These are phyloP conservation scores for Cytauxzoon felis DNA, from an alignment of 169 alveolate genomes.

Conservation along the genomic window DNA sequence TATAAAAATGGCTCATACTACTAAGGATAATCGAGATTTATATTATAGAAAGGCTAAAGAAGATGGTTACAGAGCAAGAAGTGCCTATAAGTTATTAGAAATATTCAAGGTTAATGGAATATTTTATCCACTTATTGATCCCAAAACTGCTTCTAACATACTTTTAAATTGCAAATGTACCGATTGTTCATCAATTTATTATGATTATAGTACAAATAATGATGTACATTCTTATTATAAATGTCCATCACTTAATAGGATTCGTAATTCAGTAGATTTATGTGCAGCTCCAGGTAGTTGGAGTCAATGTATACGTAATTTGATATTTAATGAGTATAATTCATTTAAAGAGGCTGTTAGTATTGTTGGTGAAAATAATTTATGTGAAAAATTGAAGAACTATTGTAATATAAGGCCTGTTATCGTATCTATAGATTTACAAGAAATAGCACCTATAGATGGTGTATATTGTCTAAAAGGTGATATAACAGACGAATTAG, in stretches of 20 bases:
- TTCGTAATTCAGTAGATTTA: slow-evolving; percentile 89
- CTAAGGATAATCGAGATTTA: slow-evolving; percentile 91
- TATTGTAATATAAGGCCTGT: slow-evolving; percentile 69
- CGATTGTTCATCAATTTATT: not conserved
- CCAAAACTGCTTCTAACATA: slow-evolving; percentile 10
- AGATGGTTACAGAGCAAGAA: slow-evolving; percentile 95
- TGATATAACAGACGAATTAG: slow-evolving; percentile 92
- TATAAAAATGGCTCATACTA: slow-evolving; percentile 83
- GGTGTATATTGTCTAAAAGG: slow-evolving; percentile 91
- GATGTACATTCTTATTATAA: not conserved
- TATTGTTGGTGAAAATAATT: slow-evolving; percentile 32
- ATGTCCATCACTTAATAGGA: slow-evolving; percentile 49
- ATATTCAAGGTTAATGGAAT: slow-evolving; percentile 89
- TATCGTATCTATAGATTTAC: slow-evolving; percentile 93
- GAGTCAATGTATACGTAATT: slow-evolving; percentile 80
- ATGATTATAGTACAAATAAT: not conserved
- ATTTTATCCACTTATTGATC: slow-evolving; percentile 45
- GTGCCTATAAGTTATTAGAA: slow-evolving; percentile 93
- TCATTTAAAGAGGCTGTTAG: slow-evolving; percentile 42
- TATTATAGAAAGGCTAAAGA: slow-evolving; percentile 96
- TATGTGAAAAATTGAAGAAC: slow-evolving; percentile 48
- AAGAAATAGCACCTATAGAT: slow-evolving; percentile 94
- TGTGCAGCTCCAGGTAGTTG: slow-evolving; percentile 99
- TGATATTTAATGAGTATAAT: slow-evolving; percentile 48
- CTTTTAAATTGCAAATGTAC: not conserved